A percentile compares a stretch with the other conserved stretches of the same genome.
Conservation (phyloP, 2,329 filamentous ascomycete genomes). For the Penicillium brevicompactum region DNA sequence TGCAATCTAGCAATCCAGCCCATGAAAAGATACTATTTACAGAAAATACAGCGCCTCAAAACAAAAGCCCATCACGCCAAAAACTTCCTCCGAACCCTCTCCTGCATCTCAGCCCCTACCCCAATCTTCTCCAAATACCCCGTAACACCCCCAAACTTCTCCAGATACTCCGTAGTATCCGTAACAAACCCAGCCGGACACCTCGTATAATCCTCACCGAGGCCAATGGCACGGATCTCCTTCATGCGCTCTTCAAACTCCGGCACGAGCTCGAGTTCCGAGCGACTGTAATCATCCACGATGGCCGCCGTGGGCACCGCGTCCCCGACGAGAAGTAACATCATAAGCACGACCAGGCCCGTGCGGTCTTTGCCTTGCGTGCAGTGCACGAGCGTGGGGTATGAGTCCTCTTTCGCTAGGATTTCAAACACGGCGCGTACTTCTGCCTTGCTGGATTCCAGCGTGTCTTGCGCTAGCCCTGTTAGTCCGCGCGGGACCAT, state of each 20-base stretch:
- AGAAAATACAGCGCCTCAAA: neutral
- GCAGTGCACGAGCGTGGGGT: constrained; percentile 76
- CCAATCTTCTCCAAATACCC: constrained; percentile 68
- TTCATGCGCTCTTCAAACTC: constrained; percentile 65
- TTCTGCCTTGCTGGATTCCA: constrained; percentile 65
- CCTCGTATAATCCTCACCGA: constrained; percentile 71
- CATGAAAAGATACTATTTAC: constrained; percentile 4
- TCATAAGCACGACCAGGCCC: constrained; percentile 69
- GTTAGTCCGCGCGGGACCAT: constrained; percentile 73
- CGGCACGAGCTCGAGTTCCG: constrained; percentile 59
- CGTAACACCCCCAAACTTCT: constrained; percentile 67
- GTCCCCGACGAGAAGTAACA: constrained; percentile 62
- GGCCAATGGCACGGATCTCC: constrained; percentile 71
- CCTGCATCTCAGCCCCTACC: constrained; percentile 51
- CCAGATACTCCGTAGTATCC: constrained; percentile 60
- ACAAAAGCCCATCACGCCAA: constrained; percentile 21
- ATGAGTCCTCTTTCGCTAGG: constrained; percentile 56
- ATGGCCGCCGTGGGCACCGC: constrained; percentile 61
- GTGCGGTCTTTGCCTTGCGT: constrained; percentile 88
- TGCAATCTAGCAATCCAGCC: neutral
- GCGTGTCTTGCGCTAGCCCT: constrained; percentile 68
- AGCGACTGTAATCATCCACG: constrained; percentile 71
- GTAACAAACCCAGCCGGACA: constrained; percentile 67
- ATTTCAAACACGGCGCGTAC: constrained; percentile 72
- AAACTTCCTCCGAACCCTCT: constrained; percentile 33